A percentile compares a stretch with the other conserved stretches of the same genome.
phyloP scores from a whole-genome alignment of 768 basidiomycete species.

The Mycena alexandri region DNA sequence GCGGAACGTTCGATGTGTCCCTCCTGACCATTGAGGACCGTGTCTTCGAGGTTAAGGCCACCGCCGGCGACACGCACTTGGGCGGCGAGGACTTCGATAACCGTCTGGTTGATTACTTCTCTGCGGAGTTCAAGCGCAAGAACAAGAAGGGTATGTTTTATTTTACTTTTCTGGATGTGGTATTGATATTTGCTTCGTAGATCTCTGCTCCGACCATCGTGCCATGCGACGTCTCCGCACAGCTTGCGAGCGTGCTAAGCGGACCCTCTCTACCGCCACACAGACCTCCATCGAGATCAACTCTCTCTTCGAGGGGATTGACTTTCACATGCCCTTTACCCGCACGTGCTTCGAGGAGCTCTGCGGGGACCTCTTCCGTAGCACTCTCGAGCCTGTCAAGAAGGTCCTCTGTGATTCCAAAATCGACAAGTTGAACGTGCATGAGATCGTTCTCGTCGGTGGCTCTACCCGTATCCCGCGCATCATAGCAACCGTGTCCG shows the following conservation, averaged over 20 bases:
- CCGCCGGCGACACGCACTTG: slow-evolving; percentile 67
- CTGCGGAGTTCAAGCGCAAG: slow-evolving; percentile 23
- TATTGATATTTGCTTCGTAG: slow-evolving; percentile 50
- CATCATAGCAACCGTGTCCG: slow-evolving; percentile 14
- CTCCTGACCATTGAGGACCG: slow-evolving; percentile 77
- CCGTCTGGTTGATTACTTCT: slow-evolving; percentile 20
- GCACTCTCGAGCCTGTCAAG: slow-evolving; percentile 72
- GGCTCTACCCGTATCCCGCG: slow-evolving; percentile 29
- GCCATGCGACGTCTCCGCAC: slow-evolving; percentile 77
- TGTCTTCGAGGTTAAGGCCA: slow-evolving; percentile 78
- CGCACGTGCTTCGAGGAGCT: slow-evolving; percentile 77
- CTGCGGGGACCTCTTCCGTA: slow-evolving; percentile 71
- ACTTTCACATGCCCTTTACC: slow-evolving; percentile 79
- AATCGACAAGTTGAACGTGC: slow-evolving; percentile 19
- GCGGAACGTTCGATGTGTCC: slow-evolving; percentile 69
- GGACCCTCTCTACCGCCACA: slow-evolving; percentile 75
- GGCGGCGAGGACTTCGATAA: slow-evolving; percentile 29
- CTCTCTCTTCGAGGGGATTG: slow-evolving; percentile 75
- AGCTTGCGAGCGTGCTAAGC: slow-evolving; percentile 79
- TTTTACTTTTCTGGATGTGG: slow-evolving; percentile 36
- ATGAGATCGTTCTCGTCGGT: slow-evolving; percentile 31
- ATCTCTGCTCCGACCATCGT: slow-evolving; percentile 70
- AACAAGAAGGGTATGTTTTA: slow-evolving; percentile 18
- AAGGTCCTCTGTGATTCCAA: slow-evolving; percentile 56
- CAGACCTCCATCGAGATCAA: slow-evolving; percentile 72